A percentile compares a stretch with the other conserved stretches of the same genome.
These are phyloP conservation scores for Trichomonascus vanleenenianus DNA, from an alignment of 805 yeast genomes.

Conservation along the genomic window DNA sequence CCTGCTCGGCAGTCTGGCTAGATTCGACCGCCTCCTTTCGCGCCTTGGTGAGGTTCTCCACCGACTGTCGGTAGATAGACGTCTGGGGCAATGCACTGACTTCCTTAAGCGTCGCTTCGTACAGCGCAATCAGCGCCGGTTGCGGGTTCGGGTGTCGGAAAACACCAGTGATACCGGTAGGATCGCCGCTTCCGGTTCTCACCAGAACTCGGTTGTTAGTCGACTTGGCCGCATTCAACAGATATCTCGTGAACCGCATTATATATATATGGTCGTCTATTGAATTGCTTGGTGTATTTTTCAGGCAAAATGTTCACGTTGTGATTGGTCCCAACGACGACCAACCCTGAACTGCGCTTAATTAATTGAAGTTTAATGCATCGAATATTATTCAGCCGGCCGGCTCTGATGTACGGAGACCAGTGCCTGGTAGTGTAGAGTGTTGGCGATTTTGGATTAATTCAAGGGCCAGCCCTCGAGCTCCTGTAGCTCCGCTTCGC, in stretches of 20 bases:
- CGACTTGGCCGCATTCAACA: background rate
- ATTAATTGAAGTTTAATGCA: too few species aligned
- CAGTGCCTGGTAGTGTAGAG: too few species aligned
- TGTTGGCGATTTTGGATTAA: too few species aligned
- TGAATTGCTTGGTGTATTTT: background rate
- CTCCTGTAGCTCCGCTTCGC: too few species aligned
- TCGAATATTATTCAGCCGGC: too few species aligned
- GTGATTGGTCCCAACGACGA: background rate
- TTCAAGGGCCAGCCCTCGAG: too few species aligned
- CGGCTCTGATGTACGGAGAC: too few species aligned
- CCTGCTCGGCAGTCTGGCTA: slow-evolving; percentile 52
- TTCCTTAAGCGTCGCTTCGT: slow-evolving; percentile 57
- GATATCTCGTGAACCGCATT: slow-evolving; percentile 5
- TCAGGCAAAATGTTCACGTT: background rate
- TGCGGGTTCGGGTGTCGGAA: slow-evolving; percentile 77
- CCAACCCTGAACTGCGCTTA: too few species aligned
- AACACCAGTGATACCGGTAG: slow-evolving; percentile 77
- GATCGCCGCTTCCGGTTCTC: slow-evolving; percentile 29
- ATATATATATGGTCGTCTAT: background rate
- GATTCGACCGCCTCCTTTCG: slow-evolving; percentile 60
- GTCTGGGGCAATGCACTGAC: slow-evolving; percentile 59
- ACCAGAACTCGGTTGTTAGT: slow-evolving; percentile 1
- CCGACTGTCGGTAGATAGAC: slow-evolving; percentile 70
- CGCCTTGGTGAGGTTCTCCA: slow-evolving; percentile 60
- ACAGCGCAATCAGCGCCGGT: slow-evolving; percentile 65